Conservation (phyloP, 371 early-diverging fungal genomes). For the Coemansia sp. region DNA sequence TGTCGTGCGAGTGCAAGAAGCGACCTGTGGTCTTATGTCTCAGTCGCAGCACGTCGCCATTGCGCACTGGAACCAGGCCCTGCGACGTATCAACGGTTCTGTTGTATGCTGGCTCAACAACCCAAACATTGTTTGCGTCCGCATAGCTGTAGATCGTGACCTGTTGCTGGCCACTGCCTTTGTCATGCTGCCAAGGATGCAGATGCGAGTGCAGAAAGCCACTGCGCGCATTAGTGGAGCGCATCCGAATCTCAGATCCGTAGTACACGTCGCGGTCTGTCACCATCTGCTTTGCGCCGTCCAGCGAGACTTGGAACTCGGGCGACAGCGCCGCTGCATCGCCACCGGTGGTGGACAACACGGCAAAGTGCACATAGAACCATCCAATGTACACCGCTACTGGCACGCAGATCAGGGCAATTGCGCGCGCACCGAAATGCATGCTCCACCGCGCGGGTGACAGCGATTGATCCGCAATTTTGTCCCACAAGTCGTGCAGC, state of each 20-base stretch:
- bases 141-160: slow-evolving; percentile 86
- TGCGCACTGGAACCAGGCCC: slow-evolving; percentile 43
- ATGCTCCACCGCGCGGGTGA: slow-evolving; percentile 51
- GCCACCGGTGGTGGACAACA: slow-evolving; percentile 66
- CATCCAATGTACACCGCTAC: slow-evolving; percentile 70
- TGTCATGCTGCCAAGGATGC: slow-evolving; percentile 72
- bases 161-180: slow-evolving; percentile 89
- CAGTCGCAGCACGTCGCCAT: slow-evolving; percentile 71
- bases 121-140: slow-evolving; percentile 88
- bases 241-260: slow-evolving; percentile 72
- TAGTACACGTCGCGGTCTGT: slow-evolving; percentile 70
- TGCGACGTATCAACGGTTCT: slow-evolving; percentile 35
- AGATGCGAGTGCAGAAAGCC: slow-evolving; percentile 89
- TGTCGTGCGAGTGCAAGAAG: slow-evolving; percentile 85
- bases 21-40: slow-evolving; percentile 67
- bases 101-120: slow-evolving; percentile 53
- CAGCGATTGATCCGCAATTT: slow-evolving; percentile 68
- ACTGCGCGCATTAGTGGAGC: slow-evolving; percentile 68
- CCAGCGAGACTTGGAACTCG: slow-evolving; percentile 67
- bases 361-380: slow-evolving; percentile 79
- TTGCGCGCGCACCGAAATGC: slow-evolving; percentile 58
- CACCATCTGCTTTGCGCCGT: slow-evolving; percentile 24
- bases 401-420: slow-evolving; percentile 77
- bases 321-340: slow-evolving; percentile 83
- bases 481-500: slow-evolving; percentile 83